Evolutionary conservation across 2,329 filamentous ascomycete genomes (phyloP).

Genomic region (Tolypocladium pustulatum): DNA sequence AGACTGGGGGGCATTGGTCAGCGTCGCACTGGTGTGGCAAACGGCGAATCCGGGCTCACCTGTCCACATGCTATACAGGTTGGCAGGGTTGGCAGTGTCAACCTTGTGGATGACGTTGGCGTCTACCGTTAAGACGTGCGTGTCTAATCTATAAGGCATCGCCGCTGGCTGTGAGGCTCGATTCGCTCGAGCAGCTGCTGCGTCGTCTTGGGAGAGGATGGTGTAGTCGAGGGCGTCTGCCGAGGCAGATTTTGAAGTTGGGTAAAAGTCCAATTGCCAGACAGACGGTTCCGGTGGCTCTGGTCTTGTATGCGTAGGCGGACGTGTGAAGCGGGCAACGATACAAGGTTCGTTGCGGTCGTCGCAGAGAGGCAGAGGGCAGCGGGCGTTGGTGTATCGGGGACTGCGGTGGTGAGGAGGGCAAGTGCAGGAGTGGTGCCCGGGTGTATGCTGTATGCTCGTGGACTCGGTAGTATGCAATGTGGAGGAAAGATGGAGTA

Average conservation of each 20-base stretch:
- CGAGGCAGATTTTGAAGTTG: neutral
- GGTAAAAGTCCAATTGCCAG: neutral
- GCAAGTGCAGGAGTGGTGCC: neutral
- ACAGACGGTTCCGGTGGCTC: neutral
- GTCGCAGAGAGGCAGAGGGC: neutral
- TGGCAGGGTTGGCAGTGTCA: conserved; percentile 85
- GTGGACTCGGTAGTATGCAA: neutral
- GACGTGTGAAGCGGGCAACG: neutral
- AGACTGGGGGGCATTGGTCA: conserved; percentile 50
- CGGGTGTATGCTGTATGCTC: neutral
- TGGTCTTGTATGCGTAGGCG: neutral
- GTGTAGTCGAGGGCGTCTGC: neutral
- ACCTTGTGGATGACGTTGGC: conserved; percentile 88
- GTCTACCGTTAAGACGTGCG: conserved; percentile 84
- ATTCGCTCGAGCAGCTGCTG: conserved; percentile 21
- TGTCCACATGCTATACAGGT: conserved; percentile 94
- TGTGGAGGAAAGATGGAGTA: conserved; percentile 1
- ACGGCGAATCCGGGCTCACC: conserved; percentile 51
- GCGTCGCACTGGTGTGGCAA: conserved; percentile 8
- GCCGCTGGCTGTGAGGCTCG: conserved; percentile 25
- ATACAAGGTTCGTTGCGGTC: neutral
- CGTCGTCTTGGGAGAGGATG: neutral
- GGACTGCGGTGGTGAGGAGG: neutral
- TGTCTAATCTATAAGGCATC: conserved; percentile 79
- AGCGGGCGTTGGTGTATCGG: neutral